Evolutionary conservation across 495 filamentous ascomycete genomes (phyloP), one percentile per base, ranked within the genome.

Genomic region (Talaromyces liani): DNA sequence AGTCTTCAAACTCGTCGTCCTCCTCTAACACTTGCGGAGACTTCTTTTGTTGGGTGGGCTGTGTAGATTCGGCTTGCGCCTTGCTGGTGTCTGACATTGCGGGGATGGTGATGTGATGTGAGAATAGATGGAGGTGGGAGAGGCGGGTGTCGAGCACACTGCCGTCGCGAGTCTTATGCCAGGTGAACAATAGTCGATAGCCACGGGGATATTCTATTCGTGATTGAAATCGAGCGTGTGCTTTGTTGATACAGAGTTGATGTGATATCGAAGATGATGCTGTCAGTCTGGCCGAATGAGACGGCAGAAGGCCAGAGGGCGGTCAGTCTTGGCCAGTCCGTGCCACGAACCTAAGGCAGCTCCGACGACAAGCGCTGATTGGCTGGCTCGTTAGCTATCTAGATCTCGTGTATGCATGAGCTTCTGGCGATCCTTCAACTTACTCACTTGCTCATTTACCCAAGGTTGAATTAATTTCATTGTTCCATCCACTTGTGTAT

Each of bases 1-100:
- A 98, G 75, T 98, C 94, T 75, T 98, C 94, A 68, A 98, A 98
- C 79, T 98, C 94, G 73, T 98, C 94, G 69, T 98, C 94, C 70
- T 98, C 94, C 71, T 97, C 94, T 24, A 97, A 80, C 34, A 90
- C 85, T 60, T 88, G 80, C 53, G 84, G 79, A 60, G 82, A 82
- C 69, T 86, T 79, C 61, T 78, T 75, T 58, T 72, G 65, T 57
- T 70, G 63, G 16, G 55, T 70, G 55, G 80, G 73, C 63, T 80
- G 72, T 20, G 78, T 69, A 62, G 72, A 63, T 55, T 77, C 75
- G 65, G 70, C 64, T 70, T 79, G 34, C 12, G 60, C 45, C 45
- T 47, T 62, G 41, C n/a, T 75, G 60, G 74, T 63, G 67, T 77
- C 78, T 66, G 77, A 80, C 78, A 80, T 80, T 69, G 64, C 74